phyloP scores from a whole-genome alignment of 169 alveolate genomes.

The Eimeria brunetti region DNA sequence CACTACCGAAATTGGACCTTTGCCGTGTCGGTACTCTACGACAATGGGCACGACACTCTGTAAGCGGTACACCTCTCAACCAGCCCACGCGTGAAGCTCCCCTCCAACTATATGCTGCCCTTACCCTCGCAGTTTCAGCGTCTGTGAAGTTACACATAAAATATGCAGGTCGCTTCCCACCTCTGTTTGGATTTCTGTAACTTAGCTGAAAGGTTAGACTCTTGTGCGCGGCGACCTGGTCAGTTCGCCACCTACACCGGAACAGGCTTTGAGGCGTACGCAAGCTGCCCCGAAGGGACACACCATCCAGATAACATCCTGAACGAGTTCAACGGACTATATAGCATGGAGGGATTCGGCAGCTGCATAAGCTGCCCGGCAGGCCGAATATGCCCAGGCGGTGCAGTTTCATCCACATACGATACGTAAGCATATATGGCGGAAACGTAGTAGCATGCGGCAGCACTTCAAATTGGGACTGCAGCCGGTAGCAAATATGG shows the following conservation, averaged over 20 bases:
- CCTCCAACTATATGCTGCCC: background rate
- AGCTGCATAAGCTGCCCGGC: conserved; percentile 64
- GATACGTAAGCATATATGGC: background rate
- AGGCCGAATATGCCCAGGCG: conserved; percentile 5
- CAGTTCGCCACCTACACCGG: background rate
- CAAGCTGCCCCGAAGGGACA: conserved; percentile 37
- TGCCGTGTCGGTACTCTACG: conserved; percentile 43
- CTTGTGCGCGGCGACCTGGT: conserved; percentile 40
- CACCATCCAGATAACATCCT: background rate
- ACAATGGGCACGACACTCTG: background rate
- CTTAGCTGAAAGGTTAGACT: conserved; percentile 17
- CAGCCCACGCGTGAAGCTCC: background rate
- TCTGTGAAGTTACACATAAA: background rate
- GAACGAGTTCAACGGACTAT: background rate
- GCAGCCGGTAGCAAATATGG: background rate
- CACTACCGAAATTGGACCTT: background rate
- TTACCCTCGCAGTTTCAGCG: background rate
- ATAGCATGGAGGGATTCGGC: conserved; percentile 53
- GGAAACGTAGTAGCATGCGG: background rate
- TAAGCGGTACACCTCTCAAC: background rate
- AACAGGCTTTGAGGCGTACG: background rate
- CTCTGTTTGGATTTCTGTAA: background rate
- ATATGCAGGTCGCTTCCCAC: background rate
- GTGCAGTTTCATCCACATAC: background rate
- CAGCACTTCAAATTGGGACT: background rate